Evolutionary conservation across 495 filamentous ascomycete species (phyloP), one percentile per base, ranked within the genome.

Genomic region (Delitschia confertaspora): DNA sequence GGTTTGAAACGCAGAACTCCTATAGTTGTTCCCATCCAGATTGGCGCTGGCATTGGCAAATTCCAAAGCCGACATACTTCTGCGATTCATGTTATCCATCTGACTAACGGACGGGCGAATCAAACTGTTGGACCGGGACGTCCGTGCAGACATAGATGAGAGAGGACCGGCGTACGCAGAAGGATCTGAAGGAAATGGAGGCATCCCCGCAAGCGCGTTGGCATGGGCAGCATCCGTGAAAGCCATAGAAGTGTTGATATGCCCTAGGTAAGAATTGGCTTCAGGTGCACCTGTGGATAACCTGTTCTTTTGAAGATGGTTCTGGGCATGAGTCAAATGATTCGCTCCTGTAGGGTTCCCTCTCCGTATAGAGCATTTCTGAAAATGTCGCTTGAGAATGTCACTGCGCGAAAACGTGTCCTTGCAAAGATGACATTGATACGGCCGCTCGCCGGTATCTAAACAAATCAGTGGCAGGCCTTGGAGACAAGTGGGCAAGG

Each of bases 391-490:
- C 69, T 98, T 98, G 60, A 98, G 68, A 51, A 98, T 98, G 63
- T 98, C 91, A 69, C 85, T 93, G 60, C 91, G 80, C 19, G 88
- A 95, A 67, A 98, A 98, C n/a, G 85, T 95, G 64, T 98, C 91
- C 61, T 88, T 83, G 69, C 91, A 98, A 31, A 98, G 73, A 47
- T 87, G 81, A 68, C 91, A 98, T 76, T 86, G 86, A 69, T 98
- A 98, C 20, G 91, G 91, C 38, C 91, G 83, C 60, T 93, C 88
- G 54, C 91, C 91, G 46, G 91, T 94, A 66, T 98, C 88, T 93
- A 51, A 20, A 25, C 4, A 34, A 19, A n/a, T n/a, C n/a, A n/a
- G n/a, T 27, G 35, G 50, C 20, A 47, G 38, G 40, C 20, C 11
- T 31, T 45, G 33, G 61, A 42, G 34, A 37, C 42, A 51, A 18